Conservation (phyloP, 495 filamentous ascomycete species). For the Aspergillus steynii region DNA sequence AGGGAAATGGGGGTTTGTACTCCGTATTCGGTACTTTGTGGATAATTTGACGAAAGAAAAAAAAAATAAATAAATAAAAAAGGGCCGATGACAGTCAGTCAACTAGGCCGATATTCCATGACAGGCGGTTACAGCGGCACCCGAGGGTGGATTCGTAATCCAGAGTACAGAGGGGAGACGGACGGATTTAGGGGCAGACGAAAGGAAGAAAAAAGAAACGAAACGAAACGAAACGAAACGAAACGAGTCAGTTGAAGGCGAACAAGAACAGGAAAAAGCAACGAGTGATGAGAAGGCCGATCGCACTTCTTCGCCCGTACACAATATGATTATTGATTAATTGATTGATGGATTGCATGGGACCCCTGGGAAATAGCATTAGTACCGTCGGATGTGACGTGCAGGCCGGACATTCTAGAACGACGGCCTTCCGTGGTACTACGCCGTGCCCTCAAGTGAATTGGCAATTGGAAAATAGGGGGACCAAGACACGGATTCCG, state of each 20-base stretch:
- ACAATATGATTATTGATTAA: neutral
- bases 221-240: too few relatives aligned
- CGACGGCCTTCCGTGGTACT: neutral
- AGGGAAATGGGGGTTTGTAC: too few relatives aligned
- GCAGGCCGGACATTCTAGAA: neutral
- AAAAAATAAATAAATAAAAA: neutral
- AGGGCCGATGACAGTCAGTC: neutral
- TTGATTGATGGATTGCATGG: too few relatives aligned
- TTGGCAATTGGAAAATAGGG: neutral
- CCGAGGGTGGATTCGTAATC: neutral
- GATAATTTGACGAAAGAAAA: neutral
- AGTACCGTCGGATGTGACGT: neutral
- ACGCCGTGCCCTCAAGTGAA: neutral
- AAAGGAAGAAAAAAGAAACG: neutral
- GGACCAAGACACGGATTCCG: neutral
- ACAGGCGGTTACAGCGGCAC: slow-evolving; percentile 12
- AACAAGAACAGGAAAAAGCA: slow-evolving; percentile 2
- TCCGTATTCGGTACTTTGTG: too few relatives aligned
- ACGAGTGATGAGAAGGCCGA: neutral
- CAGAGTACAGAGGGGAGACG: neutral
- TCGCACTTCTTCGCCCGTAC: neutral
- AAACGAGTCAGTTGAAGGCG: too few relatives aligned
- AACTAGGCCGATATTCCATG: neutral
- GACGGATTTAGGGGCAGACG: neutral
- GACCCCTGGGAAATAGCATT: too few relatives aligned